Base-by-base conservation (phyloP, 2,329 filamentous ascomycete genomes). In the Neurospora crassa region DNA sequence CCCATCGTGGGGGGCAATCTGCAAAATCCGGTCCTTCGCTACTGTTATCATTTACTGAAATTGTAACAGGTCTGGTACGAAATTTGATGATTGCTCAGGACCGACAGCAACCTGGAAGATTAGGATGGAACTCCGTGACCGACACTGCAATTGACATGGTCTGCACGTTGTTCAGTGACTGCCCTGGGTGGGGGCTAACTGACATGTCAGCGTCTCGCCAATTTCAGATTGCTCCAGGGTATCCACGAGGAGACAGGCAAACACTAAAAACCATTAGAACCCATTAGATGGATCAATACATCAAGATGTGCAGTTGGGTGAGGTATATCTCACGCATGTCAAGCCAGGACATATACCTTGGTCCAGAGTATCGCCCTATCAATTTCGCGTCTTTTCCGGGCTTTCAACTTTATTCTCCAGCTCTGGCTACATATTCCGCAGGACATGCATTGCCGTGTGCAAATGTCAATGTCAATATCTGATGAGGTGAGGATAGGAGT, bases 381-480 rank as follows among this genome's bases (percentile, higher is more conserved):
- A 63, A 18, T 37, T 7, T 34, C 16, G 4, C 53, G 29, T 63
- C 53, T 37, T 37, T 16, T 29, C 24, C 53, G 29, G 47, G 29
- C 53, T 63, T 7, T 37, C 7, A 18, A 18, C 14, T n/a, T 37
- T 63, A 10, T 63, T 63, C 53, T 18, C 16, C 24, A 63, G 53
- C 53, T 24, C 16, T 34, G 53, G 34, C 53, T 37, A 29, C 29
- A 29, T 29, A 18, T 63, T 63, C 53, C 53, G 29, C 47, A 59
- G 29, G 24, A 29, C 47, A 59, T 29, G 20, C 47, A 29, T 29
- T 59, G 47, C 47, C 24, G 47, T 29, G 47, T 29, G n/a, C 47
- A 12, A 72, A 71, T 71, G 73, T 68, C 69, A 70, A 45, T 42
- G 20, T 71, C 72, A 73, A 73, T 72, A 73, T 74, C 69, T 73